phyloP scores from a whole-genome alignment of 352 stramenopile species.

The Phytophthora pseudosyringae region DNA sequence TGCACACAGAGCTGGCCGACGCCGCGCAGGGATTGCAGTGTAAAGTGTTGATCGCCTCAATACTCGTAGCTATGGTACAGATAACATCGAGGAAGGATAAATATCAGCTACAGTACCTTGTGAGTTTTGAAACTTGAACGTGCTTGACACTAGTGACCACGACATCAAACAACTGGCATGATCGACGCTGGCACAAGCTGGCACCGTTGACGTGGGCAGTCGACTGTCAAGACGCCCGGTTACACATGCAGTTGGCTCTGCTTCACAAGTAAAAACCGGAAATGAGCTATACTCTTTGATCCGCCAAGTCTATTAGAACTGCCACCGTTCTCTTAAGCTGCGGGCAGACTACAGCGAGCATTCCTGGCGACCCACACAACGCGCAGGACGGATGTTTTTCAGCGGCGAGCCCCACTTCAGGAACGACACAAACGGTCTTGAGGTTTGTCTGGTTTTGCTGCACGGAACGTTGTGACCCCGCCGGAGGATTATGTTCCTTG shows the following conservation, averaged over 20 bases:
- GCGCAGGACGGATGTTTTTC: constrained; percentile 12
- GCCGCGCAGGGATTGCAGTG: background rate
- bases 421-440: constrained; percentile 4
- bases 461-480: background rate
- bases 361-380: background rate
- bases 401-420: constrained; percentile 5
- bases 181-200: background rate
- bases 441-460: constrained; percentile 21
- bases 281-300: no score
- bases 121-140: constrained; percentile 19
- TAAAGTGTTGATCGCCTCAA: constrained; percentile 2
- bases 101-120: constrained; percentile 9
- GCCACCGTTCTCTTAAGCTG: background rate
- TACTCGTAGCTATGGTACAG: constrained; percentile 4
- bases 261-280: background rate
- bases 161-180: background rate
- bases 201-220: no score
- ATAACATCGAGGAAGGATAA: constrained; percentile 10
- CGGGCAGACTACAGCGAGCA: background rate
- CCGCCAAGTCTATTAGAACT: background rate
- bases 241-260: background rate
- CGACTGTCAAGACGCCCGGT: background rate
- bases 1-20: background rate
- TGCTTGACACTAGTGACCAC: background rate
- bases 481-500: constrained; percentile 10